A percentile compares a stretch with the other conserved stretches of the same genome.
Conservation (phyloP, 495 filamentous ascomycete species). For the Viridothelium virens region DNA sequence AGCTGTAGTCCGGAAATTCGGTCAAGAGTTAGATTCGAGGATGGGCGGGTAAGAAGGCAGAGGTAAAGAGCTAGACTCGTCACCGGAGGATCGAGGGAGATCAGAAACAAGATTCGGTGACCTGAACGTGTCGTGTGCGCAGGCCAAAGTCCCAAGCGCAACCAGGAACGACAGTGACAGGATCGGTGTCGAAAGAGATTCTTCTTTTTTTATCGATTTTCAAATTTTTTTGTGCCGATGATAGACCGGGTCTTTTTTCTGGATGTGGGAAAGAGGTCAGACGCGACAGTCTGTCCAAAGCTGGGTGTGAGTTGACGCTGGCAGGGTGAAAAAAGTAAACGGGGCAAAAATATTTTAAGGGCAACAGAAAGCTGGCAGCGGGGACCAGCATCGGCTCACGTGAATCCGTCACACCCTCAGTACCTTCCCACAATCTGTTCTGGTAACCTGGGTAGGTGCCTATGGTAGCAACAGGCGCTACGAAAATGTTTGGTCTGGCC, state of each 20-base stretch:
- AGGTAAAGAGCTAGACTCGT: background rate
- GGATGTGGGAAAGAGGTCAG: slow-evolving; percentile 16
- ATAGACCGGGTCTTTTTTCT: slow-evolving; percentile 24
- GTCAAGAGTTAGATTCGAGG: background rate
- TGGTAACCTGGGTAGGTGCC: no score
- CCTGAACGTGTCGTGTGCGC: background rate
- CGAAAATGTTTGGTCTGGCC: no score
- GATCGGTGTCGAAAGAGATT: slow-evolving; percentile 25
- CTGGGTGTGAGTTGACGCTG: background rate
- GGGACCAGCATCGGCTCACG: background rate
- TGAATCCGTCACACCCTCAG: background rate
- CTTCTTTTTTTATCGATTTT: slow-evolving; percentile 38
- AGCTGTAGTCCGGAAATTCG: background rate
- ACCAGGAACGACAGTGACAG: background rate
- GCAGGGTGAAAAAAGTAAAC: background rate
- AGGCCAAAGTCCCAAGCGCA: slow-evolving; percentile 7
- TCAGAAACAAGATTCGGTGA: background rate
- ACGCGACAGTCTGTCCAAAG: slow-evolving; percentile 1
- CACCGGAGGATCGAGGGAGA: background rate
- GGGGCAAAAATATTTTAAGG: background rate
- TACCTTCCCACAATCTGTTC: no score
- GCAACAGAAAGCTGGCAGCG: background rate
- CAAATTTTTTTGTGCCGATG: slow-evolving; percentile 49
- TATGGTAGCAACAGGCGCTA: no score
- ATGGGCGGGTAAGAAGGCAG: background rate